Evolutionary conservation across 2,329 filamentous ascomycete genomes (phyloP), one percentile per base, ranked within the genome.

Genomic region (Clarireedia paspali): DNA sequence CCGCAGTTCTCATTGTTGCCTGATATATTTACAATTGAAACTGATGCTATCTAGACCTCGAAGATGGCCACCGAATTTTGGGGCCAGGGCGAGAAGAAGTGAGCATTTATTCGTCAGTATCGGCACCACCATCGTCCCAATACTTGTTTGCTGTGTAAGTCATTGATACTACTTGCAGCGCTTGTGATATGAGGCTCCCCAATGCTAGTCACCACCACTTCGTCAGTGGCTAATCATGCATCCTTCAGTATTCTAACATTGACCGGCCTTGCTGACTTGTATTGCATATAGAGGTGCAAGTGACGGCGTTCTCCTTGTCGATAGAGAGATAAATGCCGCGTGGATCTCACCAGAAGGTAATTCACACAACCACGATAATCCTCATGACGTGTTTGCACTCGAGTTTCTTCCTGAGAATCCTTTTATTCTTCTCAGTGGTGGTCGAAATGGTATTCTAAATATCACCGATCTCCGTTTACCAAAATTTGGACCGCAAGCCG

Each of bases 361-460:
- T 34, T 40, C 14, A 24, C 38, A 40, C 26, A 34, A 51, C 7
- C 38, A 48, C 4, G 20, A 10, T 14, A 59, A 34, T 54, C 64
- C 50, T 72, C 80, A 56, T 38, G 64, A 65, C 50, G 68, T 80
- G 45, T 77, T 82, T 55, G 68, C 75, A 4, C 68, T 80, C 26
- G 75, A 77, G 53, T 82, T 79, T 60, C 70, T 76, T 23, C 59
- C 63, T 4, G 67, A 64, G 15, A 73, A 76, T 47, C 73, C 72
- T 12, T 68, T 75, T 12, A 61, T 82, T 2, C 59, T 83, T 14
- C 68, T 79, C 34, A 76, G 78, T 0, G 82, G 80, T 38, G 76
- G 76, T 2, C 75, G 81, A 3, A 71, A 72, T n/a, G 71, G 76
- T 3, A 40, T 53, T 15, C 34, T 56, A n/a, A 68, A 55, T 7